These are phyloP conservation scores for Rhodosporidiobolus sp. DNA, from an alignment of 768 basidiomycete species.

Conservation along the genomic window DNA sequence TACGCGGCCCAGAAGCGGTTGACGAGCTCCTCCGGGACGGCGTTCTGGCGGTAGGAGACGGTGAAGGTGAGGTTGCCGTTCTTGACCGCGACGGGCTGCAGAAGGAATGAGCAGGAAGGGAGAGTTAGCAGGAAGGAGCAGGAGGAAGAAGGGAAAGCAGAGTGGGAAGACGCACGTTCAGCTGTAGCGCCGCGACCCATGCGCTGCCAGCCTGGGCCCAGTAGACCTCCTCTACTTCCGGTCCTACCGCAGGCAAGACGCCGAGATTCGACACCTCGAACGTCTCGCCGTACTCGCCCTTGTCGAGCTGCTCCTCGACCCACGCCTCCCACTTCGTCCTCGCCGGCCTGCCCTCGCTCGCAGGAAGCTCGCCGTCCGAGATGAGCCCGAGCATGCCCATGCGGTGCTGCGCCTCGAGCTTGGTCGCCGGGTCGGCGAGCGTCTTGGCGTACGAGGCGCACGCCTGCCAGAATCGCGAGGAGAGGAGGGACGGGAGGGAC, in stretches of 20 bases:
- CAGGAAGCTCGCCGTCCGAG: neutral
- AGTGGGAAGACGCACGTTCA: constrained; percentile 15
- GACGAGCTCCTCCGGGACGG: neutral
- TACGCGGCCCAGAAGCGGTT: neutral
- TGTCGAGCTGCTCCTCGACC: neutral
- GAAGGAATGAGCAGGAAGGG: too few relatives aligned
- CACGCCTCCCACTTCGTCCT: neutral
- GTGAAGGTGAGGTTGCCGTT: constrained; percentile 7
- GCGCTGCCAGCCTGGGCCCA: constrained; percentile 18
- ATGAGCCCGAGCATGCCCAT: constrained; percentile 14
- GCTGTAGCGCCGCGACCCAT: neutral
- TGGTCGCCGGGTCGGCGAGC: neutral
- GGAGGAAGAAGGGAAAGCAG: neutral
- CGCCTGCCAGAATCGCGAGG: constrained; percentile 30
- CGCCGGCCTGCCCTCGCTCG: rapidly evolving
- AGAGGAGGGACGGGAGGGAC: constrained; percentile 52
- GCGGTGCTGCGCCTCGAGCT: neutral
- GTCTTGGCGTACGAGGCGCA: neutral
- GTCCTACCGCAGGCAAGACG: constrained; percentile 3
- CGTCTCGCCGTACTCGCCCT: neutral
- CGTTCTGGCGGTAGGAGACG: neutral
- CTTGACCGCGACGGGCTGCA: constrained; percentile 12
- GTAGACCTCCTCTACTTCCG: constrained; percentile 8
- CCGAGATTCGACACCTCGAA: constrained; percentile 28
- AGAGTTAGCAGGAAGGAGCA: neutral